A percentile compares a stretch with the other conserved stretches of the same genome.
phyloP scores from a whole-genome alignment of 2,329 filamentous ascomycete species.

The Paraphoma sp. region DNA sequence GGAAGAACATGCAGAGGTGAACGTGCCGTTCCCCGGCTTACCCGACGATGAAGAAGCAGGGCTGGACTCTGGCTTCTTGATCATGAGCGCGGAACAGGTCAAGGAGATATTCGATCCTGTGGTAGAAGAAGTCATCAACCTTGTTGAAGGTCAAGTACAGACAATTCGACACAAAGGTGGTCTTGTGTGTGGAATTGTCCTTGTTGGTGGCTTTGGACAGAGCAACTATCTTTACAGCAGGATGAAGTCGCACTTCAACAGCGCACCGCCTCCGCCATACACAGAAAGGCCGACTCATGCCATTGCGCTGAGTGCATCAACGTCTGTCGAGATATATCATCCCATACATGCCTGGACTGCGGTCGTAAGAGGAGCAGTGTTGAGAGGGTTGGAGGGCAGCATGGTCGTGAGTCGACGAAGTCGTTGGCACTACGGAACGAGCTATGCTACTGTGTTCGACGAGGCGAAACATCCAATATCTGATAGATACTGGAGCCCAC shows the following conservation, averaged over 20 bases:
- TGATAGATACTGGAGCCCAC: conserved; percentile 78
- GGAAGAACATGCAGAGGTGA: conserved; percentile 77
- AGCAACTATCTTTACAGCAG: conserved; percentile 75
- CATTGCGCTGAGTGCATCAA: conserved; percentile 57
- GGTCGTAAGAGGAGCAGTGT: conserved; percentile 77
- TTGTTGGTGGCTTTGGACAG: conserved; percentile 83
- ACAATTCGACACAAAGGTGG: conserved; percentile 49
- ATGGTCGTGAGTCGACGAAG: conserved; percentile 79
- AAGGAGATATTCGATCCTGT: conserved; percentile 79
- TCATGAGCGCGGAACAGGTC: conserved; percentile 73
- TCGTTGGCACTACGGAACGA: conserved; percentile 80
- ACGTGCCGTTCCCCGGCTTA: conserved; percentile 78
- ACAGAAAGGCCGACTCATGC: conserved; percentile 74
- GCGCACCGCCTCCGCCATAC: conserved; percentile 61
- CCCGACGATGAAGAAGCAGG: conserved; percentile 78
- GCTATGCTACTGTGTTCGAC: conserved; percentile 81
- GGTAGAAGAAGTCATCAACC: conserved; percentile 60
- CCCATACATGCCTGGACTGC: conserved; percentile 83
- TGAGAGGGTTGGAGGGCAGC: conserved; percentile 77
- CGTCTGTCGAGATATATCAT: conserved; percentile 79
- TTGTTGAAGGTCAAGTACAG: conserved; percentile 54
- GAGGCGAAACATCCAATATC: conserved; percentile 74
- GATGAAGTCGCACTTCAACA: conserved; percentile 72
- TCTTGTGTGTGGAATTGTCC: conserved; percentile 69
- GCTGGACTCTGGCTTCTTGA: conserved; percentile 76